Percentiles rank a stretch among this genome's conserved stretches.
These are phyloP conservation scores for Penicillium simplicissimum DNA, from an alignment of 495 filamentous ascomycete species.

Conservation along the genomic window DNA sequence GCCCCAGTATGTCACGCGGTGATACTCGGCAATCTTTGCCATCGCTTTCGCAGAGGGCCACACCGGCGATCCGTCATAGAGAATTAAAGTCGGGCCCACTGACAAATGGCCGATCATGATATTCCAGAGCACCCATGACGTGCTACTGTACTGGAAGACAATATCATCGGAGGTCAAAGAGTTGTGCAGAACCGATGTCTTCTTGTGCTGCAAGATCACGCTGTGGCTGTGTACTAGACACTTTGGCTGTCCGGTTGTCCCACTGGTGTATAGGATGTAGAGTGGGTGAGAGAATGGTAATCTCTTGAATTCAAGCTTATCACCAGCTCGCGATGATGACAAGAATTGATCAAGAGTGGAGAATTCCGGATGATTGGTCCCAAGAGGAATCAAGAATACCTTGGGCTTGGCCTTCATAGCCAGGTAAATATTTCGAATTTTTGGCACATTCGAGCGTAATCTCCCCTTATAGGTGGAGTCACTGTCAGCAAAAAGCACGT, in stretches of 20 bases:
- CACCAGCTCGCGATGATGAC: conserved; percentile 7
- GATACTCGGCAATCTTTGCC: conserved; percentile 31
- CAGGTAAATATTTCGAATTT: conserved; percentile 54
- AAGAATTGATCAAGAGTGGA: conserved; percentile 28
- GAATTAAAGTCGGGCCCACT: conserved; percentile 58
- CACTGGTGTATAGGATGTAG: conserved; percentile 68
- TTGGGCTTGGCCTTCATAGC: conserved; percentile 46
- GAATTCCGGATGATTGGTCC: conserved; percentile 41
- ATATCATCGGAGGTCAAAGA: conserved; percentile 48
- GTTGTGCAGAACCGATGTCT: conserved; percentile 61
- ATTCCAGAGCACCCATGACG: conserved; percentile 81
- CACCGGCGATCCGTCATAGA: conserved; percentile 76
- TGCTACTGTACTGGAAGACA: conserved; percentile 60
- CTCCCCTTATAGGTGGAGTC: conserved; percentile 72
- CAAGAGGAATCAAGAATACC: conserved; percentile 22
- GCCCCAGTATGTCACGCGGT: conserved; percentile 59
- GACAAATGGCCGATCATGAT: conserved; percentile 61
- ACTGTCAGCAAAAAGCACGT: conserved; percentile 70
- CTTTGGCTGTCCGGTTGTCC: conserved; percentile 73
- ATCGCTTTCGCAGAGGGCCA: conserved; percentile 49
- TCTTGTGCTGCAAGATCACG: conserved; percentile 55
- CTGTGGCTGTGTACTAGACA: conserved; percentile 71
- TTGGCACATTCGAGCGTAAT: conserved; percentile 25
- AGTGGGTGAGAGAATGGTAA: conserved; percentile 68
- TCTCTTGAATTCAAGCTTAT: conserved; percentile 50